Evolutionary conservation across 495 filamentous ascomycete species (phyloP), one percentile per base, ranked within the genome.

Genomic region (Annulohypoxylon nitens): DNA sequence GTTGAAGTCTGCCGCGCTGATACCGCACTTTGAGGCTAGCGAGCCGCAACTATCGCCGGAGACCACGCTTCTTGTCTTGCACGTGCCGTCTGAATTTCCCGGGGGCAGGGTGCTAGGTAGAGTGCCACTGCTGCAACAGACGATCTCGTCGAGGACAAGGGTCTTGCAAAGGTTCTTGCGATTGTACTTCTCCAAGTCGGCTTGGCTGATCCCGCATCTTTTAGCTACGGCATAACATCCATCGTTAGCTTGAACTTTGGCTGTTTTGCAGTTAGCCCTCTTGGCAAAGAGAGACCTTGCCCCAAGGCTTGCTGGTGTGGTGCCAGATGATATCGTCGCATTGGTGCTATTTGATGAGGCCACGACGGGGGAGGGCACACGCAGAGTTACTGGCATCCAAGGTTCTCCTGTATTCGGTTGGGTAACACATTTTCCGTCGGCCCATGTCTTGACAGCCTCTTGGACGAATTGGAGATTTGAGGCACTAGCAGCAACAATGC

Each of bases 21-120:
- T 83, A 20, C 79, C 81, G 66, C 86, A 87, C 58, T 78, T 75
- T 2, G 64, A 50, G 0, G 81, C 84, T 11, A 87, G 76, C 0
- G 78, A 60, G n/a, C n/a, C 71, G 37, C 85, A 87, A 16, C 59
- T 61, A 47, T 87, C 84, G 30, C 81, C 81, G 0, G 1, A 12
- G 3, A 64, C 51, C 3, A 76, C 78, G 18, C 16, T 25, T 23
- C 48, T 59, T 8, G 64, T 75, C 59, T 71, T 76, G 59, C 77
- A 79, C 7, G 75, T 78, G 45, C 77, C 78, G 51, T 78, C 66
- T 2, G 70, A 37, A 54, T 75, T 75, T 25, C 57, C 74, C 0
- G 33, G 37, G 26, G 50, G 50, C 2, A 53, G 23, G 11, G 50
- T 53, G 50, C 50, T 53, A 53, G 50, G 50, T 10, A 53, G 50